phyloP scores from a whole-genome alignment of 768 basidiomycete species.

The Lepiota brunneoincarnata region DNA sequence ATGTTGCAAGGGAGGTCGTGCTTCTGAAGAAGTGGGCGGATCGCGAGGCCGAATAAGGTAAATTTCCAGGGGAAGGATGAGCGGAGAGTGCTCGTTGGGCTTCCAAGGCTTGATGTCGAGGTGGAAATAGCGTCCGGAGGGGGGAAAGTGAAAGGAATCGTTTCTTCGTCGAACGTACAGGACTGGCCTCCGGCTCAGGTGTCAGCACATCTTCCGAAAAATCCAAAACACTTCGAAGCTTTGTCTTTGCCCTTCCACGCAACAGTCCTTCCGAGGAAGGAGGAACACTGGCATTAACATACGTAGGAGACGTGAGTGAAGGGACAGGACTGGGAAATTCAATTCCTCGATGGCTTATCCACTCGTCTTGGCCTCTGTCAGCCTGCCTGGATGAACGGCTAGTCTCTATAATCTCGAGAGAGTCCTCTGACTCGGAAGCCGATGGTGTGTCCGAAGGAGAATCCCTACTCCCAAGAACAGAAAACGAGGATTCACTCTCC shows the following conservation, averaged over 20 bases:
- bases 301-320: constrained; percentile 10
- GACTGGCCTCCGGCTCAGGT: neutral
- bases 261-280: neutral
- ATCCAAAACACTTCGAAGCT: neutral
- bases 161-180: constrained; percentile 27
- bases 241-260: constrained; percentile 2
- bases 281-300: neutral
- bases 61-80: constrained; percentile 33
- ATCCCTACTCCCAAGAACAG: neutral
- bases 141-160: constrained; percentile 44
- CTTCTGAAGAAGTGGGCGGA: constrained; percentile 38
- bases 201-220: constrained; percentile 2
- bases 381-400: constrained; percentile 34
- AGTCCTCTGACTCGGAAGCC: constrained; percentile 47
- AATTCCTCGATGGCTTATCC: constrained; percentile 26
- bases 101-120: constrained; percentile 29
- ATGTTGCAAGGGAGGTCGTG: constrained; percentile 42
- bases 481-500: neutral
- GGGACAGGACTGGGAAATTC: constrained; percentile 28
- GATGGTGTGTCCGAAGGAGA: constrained; percentile 18
- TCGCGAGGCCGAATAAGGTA: constrained; percentile 37
- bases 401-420: constrained; percentile 52
- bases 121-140: constrained; percentile 43
- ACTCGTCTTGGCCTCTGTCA: constrained; percentile 36
- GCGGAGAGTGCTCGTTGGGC: constrained; percentile 37